These are phyloP conservation scores for Eutrema salsugineum DNA, from an alignment of 441 rosid species.

Conservation along the genomic window DNA sequence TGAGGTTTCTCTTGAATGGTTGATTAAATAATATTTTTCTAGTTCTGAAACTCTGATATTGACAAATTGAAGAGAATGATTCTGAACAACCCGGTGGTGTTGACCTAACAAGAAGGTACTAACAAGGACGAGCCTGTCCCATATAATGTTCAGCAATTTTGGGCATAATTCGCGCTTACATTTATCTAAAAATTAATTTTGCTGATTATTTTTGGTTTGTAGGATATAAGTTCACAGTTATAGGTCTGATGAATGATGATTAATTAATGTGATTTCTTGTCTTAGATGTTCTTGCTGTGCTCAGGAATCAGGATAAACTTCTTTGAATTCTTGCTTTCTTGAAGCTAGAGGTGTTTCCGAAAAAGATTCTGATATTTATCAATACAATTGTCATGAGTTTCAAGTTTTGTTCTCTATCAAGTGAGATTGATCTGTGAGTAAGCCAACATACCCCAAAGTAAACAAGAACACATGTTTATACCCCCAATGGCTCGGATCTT, in stretches of 20 bases:
- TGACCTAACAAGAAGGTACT: constrained; percentile 76
- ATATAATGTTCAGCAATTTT: constrained; percentile 88
- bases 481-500: constrained; percentile 19
- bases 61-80: constrained; percentile 84
- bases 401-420: no score
- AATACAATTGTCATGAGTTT: constrained; percentile 86
- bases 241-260: neutral
- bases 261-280: neutral
- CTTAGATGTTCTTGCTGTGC: constrained; percentile 66
- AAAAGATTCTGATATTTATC: constrained; percentile 74
- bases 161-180: constrained; percentile 44
- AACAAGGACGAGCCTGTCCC: constrained; percentile 80
- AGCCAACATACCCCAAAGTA: no score
- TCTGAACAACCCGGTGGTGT: constrained; percentile 74
- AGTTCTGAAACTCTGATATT: constrained; percentile 53
- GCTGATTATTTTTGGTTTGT: neutral
- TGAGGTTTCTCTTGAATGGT: constrained; percentile 9
- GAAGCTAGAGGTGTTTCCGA: constrained; percentile 87
- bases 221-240: neutral
- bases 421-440: no score
- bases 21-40: neutral
- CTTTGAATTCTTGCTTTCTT: constrained; percentile 73
- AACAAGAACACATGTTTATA: no score
- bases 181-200: neutral
- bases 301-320: constrained; percentile 72